phyloP scores from a whole-genome alignment of 2,329 filamentous ascomycete species.

The Graphilbum sp. region DNA sequence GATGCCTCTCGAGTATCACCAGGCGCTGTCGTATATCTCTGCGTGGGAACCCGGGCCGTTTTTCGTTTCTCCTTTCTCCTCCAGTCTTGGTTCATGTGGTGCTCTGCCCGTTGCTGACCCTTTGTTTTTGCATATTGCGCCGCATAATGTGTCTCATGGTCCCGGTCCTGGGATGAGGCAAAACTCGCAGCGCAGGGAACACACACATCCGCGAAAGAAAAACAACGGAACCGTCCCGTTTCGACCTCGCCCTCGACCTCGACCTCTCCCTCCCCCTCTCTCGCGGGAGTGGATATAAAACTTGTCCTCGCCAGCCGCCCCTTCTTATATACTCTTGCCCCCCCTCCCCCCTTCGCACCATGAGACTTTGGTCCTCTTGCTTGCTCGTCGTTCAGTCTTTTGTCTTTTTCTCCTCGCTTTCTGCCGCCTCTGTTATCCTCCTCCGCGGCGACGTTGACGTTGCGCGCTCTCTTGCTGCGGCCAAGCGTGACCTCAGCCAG shows the following conservation, averaged over 20 bases:
- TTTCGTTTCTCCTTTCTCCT: not conserved
- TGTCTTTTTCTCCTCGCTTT: conserved; percentile 13
- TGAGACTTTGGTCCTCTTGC: conserved; percentile 14
- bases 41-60: not conserved
- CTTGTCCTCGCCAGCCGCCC: not conserved
- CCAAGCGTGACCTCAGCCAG: conserved; percentile 18
- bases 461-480: conserved; percentile 2
- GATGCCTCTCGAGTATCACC: conserved; percentile 9
- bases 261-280: not conserved
- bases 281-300: not conserved
- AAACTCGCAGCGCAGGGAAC: too few species aligned
- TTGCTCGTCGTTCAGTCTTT: conserved; percentile 12
- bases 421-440: conserved; percentile 10
- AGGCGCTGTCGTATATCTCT: conserved; percentile 7
- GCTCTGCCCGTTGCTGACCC: too few species aligned
- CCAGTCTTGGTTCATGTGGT: not conserved
- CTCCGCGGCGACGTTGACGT: conserved; percentile 16
- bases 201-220: too few species aligned
- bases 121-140: too few species aligned
- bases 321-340: too few species aligned
- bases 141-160: too few species aligned
- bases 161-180: too few species aligned
- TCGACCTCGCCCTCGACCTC: too few species aligned
- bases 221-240: too few species aligned
- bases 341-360: conserved; percentile 18